These are phyloP conservation scores for Entomortierella chlamydospora DNA, from an alignment of 192 early-diverging fungal genomes.

Conservation along the genomic window DNA sequence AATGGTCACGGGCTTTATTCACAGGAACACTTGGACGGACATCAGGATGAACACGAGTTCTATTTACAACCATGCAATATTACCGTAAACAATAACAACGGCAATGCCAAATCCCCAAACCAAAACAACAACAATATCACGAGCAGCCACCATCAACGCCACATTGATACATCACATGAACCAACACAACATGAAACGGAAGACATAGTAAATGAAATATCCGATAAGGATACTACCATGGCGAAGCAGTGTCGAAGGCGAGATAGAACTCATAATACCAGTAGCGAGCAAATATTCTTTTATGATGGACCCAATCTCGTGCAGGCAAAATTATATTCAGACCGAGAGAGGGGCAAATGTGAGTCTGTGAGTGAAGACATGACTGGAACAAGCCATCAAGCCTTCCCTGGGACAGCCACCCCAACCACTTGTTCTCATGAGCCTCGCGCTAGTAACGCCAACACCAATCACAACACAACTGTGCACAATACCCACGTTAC, in stretches of 20 bases:
- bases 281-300: constrained; percentile 47
- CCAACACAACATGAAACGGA: background rate
- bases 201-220: background rate
- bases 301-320: constrained; percentile 38
- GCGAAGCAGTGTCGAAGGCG: constrained; percentile 11
- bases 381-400: constrained; percentile 2
- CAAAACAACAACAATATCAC: background rate
- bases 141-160: background rate
- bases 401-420: constrained; percentile 12
- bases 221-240: background rate
- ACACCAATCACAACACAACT: background rate
- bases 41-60: background rate
- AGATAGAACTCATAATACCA: constrained; percentile 17
- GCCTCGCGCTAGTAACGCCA: background rate
- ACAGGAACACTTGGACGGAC: constrained; percentile 1
- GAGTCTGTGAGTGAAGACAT: constrained; percentile 31
- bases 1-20: constrained; percentile 21
- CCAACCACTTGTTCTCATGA: constrained; percentile 16
- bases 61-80: constrained; percentile 9
- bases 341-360: constrained; percentile 11
- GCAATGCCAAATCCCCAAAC: constrained; percentile 6
- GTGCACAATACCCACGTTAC: background rate
- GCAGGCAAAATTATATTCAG: constrained; percentile 36
- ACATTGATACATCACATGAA: background rate
- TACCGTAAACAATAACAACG: constrained; percentile 7